Conservation (phyloP, 2,329 filamentous ascomycete genomes). For the Aspergillus sojae region DNA sequence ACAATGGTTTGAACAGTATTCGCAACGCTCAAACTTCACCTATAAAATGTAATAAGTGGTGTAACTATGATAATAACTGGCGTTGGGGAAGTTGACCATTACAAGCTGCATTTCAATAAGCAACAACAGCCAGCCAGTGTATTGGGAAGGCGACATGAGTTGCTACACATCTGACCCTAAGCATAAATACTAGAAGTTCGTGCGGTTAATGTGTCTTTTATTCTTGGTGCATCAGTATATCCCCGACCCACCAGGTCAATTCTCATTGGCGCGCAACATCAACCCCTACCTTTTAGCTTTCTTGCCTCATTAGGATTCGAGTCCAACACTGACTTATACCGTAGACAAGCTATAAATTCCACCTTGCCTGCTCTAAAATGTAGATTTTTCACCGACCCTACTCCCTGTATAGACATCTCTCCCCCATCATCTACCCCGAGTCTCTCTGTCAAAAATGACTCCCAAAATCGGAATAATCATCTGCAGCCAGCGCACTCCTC, state of each 20-base stretch:
- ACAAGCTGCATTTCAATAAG: too few relatives aligned
- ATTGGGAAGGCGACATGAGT: too few relatives aligned
- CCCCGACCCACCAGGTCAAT: background rate
- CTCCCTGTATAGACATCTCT: too few relatives aligned
- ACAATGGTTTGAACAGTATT: too few relatives aligned
- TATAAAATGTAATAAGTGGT: too few relatives aligned
- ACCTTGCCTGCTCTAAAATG: background rate
- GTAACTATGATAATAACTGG: too few relatives aligned
- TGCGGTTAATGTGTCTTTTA: too few relatives aligned
- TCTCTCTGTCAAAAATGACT: background rate
- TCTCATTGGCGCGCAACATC: background rate
- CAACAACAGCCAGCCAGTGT: too few relatives aligned
- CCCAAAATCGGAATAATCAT: slow-evolving; percentile 28
- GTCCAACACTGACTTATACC: background rate
- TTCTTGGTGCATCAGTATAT: background rate
- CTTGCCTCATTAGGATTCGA: background rate
- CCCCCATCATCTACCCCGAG: background rate
- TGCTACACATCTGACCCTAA: too few relatives aligned
- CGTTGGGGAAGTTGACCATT: too few relatives aligned
- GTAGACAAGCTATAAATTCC: background rate
- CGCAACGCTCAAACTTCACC: too few relatives aligned
- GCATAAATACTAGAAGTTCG: too few relatives aligned
- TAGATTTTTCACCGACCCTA: background rate
- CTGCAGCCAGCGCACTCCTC: slow-evolving; percentile 35
- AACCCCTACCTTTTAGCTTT: background rate